Percentiles rank a stretch among this genome's conserved stretches.
phyloP scores from a whole-genome alignment of 345 rosid genomes.

The Abelmoschus esculentus region DNA sequence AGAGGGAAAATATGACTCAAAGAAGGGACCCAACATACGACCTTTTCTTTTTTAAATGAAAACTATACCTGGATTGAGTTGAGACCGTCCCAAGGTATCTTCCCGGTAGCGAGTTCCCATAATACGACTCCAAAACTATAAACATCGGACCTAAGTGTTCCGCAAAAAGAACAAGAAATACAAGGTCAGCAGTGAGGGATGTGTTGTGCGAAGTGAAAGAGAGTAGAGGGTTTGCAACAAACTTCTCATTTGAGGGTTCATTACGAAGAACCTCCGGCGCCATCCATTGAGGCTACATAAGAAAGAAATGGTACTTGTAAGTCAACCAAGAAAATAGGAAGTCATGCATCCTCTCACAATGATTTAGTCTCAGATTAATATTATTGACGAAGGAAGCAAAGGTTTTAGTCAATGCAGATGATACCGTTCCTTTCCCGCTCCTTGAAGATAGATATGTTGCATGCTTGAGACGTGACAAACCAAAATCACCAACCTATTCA shows the following conservation, averaged over 20 bases:
- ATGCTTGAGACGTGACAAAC: constrained; percentile 91
- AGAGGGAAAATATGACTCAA: neutral
- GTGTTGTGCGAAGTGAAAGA: neutral
- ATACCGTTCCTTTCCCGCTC: constrained; percentile 93
- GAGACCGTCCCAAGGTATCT: constrained; percentile 96
- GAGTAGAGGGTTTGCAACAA: constrained; percentile 17
- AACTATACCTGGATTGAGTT: constrained; percentile 83
- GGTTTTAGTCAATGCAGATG: constrained; percentile 5
- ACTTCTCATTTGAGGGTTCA: constrained; percentile 96
- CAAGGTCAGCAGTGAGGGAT: neutral
- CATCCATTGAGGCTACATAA: constrained; percentile 99
- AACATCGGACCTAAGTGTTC: constrained; percentile 68
- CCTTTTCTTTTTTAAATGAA: constrained; percentile 3
- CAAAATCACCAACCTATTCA: constrained; percentile 92
- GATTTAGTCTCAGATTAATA: too few relatives aligned
- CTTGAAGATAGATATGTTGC: constrained; percentile 66
- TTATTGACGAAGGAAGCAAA: neutral
- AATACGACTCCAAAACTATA: constrained; percentile 90
- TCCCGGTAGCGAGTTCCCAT: constrained; percentile 94
- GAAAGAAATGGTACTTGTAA: constrained; percentile 10
- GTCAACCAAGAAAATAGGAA: neutral
- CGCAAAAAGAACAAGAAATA: constrained; percentile 13
- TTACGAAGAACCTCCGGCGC: constrained; percentile 76
- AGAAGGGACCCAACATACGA: neutral
- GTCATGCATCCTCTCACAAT: neutral